These are phyloP conservation scores for Pyracantha coccinea DNA, from an alignment of 331 rosid genomes.

Conservation along the genomic window DNA sequence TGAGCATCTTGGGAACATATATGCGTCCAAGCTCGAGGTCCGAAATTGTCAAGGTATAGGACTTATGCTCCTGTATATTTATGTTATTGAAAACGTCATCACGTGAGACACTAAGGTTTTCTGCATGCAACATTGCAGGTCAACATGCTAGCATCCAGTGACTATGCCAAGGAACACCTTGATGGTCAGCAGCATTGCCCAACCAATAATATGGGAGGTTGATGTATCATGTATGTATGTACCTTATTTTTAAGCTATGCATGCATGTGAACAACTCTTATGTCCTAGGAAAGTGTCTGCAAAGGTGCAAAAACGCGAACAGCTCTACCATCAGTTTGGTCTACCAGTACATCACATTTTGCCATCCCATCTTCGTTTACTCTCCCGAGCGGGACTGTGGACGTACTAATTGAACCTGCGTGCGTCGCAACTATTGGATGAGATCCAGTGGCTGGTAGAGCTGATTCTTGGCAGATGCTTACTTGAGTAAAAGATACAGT, in stretches of 20 bases:
- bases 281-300: background rate
- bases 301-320: background rate
- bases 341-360: background rate
- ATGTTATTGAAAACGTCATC: background rate
- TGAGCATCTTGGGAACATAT: slow-evolving; percentile 16
- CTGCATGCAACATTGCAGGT: slow-evolving; percentile 35
- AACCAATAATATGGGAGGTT: slow-evolving; percentile 60
- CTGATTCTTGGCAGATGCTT: background rate
- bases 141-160: slow-evolving; percentile 54
- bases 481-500: background rate
- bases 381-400: background rate
- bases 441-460: background rate
- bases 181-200: slow-evolving; percentile 24
- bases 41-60: slow-evolving; percentile 23
- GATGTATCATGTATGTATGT: slow-evolving; percentile 30
- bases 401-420: background rate
- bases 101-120: background rate
- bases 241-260: background rate
- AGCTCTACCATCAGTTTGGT: background rate
- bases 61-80: slow-evolving; percentile 2
- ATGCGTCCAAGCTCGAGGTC: slow-evolving; percentile 10
- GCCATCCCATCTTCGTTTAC: background rate
- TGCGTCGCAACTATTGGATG: background rate
- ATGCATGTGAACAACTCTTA: background rate
- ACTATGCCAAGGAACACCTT: slow-evolving; percentile 30